Base-by-base conservation (phyloP, 176 grass and related monocot genomes). In the Carex parvula region DNA sequence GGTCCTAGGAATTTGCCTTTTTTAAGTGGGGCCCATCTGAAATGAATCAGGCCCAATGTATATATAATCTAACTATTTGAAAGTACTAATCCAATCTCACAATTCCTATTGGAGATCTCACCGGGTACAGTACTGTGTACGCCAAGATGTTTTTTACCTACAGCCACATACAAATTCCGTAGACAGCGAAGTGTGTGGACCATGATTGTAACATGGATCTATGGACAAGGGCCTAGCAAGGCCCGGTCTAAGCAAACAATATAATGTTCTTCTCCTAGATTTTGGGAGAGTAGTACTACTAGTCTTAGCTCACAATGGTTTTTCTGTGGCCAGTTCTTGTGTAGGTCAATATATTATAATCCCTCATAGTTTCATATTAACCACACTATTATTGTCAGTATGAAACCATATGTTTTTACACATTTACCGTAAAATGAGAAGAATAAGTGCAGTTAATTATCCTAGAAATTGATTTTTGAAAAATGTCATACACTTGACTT, bases 101-200 rank as follows among this genome's bases (percentile, higher is more conserved):
- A 77, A 56, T 32, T 30, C 24, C 4, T 12, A 44, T 11, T 50
- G 8, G 17, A 13, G 73, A 78, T 78, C 2, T 78, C 73, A 57
- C 22, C 26, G 52, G 22, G 73, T 78, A 78, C 50, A 8, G 52
- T 24, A 78, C 9, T 78, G 24, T 18, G 73, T 78, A 57, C 52
- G 21, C 15, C 5, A 1, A 56, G 15, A 13, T 16, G 2, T 33
- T 78, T 78, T 55, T 18, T 6, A 76, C 26, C 73, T 57, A 18
- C 26, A 57, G 5, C 52, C 52, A 78, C 52, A 78, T 7, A 30
- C 37, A 39, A 5, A 5, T 6, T 13, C 0, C 26, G 50, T 78
- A 33, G 32, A 78, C 52, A 78, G 73, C 3, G 48, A 78, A 78
- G 52, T 3, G 14, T 56, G 73, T 78, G 73, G 71, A 75, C 71